phyloP scores from a whole-genome alignment of 257 asterid species.

The Mentha longifolia region DNA sequence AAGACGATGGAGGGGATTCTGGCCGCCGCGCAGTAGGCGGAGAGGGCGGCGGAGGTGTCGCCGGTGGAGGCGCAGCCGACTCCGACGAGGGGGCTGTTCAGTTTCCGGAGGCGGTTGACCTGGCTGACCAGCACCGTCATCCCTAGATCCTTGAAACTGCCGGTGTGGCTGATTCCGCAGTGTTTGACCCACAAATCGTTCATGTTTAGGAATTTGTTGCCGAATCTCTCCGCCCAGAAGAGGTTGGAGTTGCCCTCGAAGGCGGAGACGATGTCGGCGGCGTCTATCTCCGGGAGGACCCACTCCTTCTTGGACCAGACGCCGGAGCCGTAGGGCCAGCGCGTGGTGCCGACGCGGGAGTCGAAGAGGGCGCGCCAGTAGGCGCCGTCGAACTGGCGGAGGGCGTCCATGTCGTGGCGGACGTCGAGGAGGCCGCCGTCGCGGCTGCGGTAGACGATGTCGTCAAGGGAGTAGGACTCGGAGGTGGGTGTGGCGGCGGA shows the following conservation, averaged over 20 bases:
- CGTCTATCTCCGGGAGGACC: conserved; percentile 55
- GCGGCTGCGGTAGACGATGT: conserved; percentile 59
- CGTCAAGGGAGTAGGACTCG: conserved; percentile 68
- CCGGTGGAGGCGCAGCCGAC: conserved; percentile 76
- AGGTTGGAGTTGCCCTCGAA: conserved; percentile 63
- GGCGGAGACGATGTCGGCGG: conserved; percentile 61
- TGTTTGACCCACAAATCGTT: conserved; percentile 64
- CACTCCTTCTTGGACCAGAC: conserved; percentile 74
- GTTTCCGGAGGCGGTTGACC: conserved; percentile 56
- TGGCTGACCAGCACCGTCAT: conserved; percentile 70
- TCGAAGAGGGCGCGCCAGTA: conserved; percentile 63
- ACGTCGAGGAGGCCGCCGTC: conserved; percentile 70
- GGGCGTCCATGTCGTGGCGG: conserved; percentile 59
- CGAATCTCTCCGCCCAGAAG: conserved; percentile 64
- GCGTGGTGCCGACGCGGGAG: conserved; percentile 61
- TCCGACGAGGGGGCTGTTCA: conserved; percentile 47
- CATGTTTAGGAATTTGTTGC: conserved; percentile 48
- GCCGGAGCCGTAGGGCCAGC: conserved; percentile 73
- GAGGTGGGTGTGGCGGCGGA: conserved; percentile 47
- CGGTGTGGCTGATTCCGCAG: conserved; percentile 69
- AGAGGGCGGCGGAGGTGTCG: conserved; percentile 68
- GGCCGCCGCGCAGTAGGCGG: conserved; percentile 62
- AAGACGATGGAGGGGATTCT: conserved; percentile 58
- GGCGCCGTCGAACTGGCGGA: conserved; percentile 55
- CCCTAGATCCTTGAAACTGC: conserved; percentile 64